Evolutionary conservation across 179 eudicot species (phyloP).

Genomic region (Beta lomatogona): DNA sequence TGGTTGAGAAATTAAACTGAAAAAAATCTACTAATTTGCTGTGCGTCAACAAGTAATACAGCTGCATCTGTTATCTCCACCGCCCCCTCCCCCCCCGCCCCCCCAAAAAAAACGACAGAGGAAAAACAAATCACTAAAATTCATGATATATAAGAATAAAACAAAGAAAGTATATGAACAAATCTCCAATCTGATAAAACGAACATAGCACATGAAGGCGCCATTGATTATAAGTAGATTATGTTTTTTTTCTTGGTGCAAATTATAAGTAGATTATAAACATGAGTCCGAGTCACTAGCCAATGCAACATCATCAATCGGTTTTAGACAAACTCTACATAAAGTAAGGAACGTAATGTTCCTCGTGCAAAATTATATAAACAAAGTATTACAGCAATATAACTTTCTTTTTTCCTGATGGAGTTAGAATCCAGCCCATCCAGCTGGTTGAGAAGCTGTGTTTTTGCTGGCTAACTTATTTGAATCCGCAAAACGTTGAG

Average conservation of each 20-base stretch:
- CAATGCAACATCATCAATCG: constrained; percentile 16
- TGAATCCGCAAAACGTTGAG: constrained; percentile 58
- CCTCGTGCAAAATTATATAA: constrained; percentile 25
- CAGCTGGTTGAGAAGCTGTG: constrained; percentile 76
- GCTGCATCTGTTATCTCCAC: too few relatives aligned
- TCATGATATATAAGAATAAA: too few relatives aligned
- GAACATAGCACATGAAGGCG: not conserved
- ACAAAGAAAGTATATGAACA: not conserved
- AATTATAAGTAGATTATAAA: not conserved
- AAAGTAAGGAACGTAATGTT: constrained; percentile 19
- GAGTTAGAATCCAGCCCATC: constrained; percentile 92
- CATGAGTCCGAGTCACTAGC: constrained; percentile 14
- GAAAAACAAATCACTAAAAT: too few relatives aligned
- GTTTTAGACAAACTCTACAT: constrained; percentile 22
- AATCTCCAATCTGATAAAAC: not conserved
- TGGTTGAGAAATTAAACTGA: too few relatives aligned
- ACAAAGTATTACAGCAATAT: constrained; percentile 28
- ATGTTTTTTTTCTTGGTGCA: not conserved
- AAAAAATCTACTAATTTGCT: too few relatives aligned
- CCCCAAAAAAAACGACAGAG: too few relatives aligned
- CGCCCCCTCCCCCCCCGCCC: too few relatives aligned
- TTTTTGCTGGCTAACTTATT: constrained; percentile 55
- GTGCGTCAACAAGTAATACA: too few relatives aligned
- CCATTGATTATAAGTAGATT: constrained; percentile 2
- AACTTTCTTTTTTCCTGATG: constrained; percentile 8